These are phyloP conservation scores for Lepidium aucheri DNA, from an alignment of 345 rosid genomes.

Conservation along the genomic window DNA sequence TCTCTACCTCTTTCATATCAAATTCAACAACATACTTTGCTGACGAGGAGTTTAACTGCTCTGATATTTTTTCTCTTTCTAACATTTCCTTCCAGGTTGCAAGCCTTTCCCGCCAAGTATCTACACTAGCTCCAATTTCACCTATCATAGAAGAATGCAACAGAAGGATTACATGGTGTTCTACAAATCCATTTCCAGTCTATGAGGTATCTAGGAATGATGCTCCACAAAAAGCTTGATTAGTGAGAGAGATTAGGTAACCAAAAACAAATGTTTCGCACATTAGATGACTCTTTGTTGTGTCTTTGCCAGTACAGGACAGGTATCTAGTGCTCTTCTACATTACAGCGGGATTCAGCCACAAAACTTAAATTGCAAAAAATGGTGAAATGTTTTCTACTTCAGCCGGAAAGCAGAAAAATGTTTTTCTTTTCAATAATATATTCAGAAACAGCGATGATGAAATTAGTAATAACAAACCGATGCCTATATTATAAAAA, in stretches of 20 bases:
- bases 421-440: background rate
- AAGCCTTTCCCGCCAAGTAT: slow-evolving; percentile 79
- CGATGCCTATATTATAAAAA: background rate
- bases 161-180: background rate
- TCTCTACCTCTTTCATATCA: slow-evolving; percentile 96
- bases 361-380: background rate
- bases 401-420: background rate
- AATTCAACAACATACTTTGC: slow-evolving; percentile 87
- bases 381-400: background rate
- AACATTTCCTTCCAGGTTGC: slow-evolving; percentile 63
- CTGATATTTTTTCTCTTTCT: slow-evolving; percentile 55
- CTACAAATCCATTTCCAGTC: too few relatives aligned
- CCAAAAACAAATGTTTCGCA: background rate
- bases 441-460: background rate
- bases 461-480: background rate
- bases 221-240: background rate
- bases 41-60: slow-evolving; percentile 47
- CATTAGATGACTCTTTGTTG: background rate
- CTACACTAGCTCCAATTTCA: slow-evolving; percentile 33
- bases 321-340: background rate
- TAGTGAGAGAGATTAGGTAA: background rate
- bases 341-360: background rate
- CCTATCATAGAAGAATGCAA: slow-evolving; percentile 29
- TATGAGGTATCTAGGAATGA: background rate
- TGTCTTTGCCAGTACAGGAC: background rate